Evolutionary conservation across 768 basidiomycete genomes (phyloP), one percentile per base, ranked within the genome.

Genomic region (Naganishia kalamii): DNA sequence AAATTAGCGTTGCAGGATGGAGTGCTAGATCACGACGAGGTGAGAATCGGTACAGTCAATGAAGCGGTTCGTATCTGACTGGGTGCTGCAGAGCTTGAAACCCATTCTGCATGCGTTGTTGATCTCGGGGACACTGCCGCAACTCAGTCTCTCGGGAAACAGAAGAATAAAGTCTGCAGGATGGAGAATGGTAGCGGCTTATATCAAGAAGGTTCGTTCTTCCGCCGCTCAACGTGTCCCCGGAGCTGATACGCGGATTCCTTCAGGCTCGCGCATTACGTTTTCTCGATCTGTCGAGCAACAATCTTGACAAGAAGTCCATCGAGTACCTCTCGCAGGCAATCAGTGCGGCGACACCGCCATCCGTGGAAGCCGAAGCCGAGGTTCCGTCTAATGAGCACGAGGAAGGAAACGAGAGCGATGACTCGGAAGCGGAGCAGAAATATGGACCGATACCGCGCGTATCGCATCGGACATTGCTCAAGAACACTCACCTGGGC

Each of bases 281-380:
- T 66, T 96, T 92, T 78, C 83, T 97, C 35, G 93, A 99, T 75
- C 78, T 99, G 27, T 92, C 91, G 2, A 89, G 90, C 65, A 96
- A 88, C 68, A 75, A 80, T 1, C 78, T 96, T 66, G 94, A 97
- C 75, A 90, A 89, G 76, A 88, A 86, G 75, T 82, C 88, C 0
- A 82, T 91, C 17, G 93, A 97, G 54, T 88, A 86, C 68, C 83
- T 98, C 48, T 85, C 88, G 0, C 83, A 83, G 27, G 86, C 87
- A 1, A 80, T 96, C 19, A 77, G 83, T 1, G 73, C 37, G 17
- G 17, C 29, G n/a, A 29, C 67, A 46, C n/a, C 66, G 10, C 29
- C 57, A 30, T 29, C 33, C 7, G n/a, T 25, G 35, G 4, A n/a
- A 23, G 17, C 1, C n/a, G 61, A 33, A 3, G 43, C 62, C 3